A percentile compares a stretch with the other conserved stretches of the same genome.
These are phyloP conservation scores for Theileria annulata DNA, from an alignment of 169 alveolate genomes.

Conservation along the genomic window DNA sequence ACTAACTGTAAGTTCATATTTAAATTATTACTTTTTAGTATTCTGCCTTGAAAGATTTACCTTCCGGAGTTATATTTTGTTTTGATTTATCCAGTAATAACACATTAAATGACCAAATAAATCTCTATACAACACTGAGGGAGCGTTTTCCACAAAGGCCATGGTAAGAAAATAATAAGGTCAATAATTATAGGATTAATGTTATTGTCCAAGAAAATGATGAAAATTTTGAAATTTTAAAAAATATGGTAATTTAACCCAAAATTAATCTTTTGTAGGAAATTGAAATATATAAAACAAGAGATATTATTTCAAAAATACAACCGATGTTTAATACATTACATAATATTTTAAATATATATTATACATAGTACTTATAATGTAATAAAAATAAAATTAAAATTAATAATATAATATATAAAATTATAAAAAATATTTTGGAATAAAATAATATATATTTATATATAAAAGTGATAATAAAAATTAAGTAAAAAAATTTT, in stretches of 20 bases:
- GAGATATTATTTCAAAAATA: not conserved
- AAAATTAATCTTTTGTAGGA: not conserved
- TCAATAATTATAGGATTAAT: slow-evolving; percentile 5
- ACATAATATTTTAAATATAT: not conserved
- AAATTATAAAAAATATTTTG: no score
- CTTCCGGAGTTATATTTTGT: slow-evolving; percentile 59
- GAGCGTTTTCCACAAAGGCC: slow-evolving; percentile 64
- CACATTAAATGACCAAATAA: slow-evolving; percentile 34
- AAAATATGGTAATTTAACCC: not conserved
- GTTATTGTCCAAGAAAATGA: slow-evolving; percentile 2
- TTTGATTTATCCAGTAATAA: slow-evolving; percentile 47
- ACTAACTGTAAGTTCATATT: slow-evolving; percentile 39
- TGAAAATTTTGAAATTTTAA: not conserved
- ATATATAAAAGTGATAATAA: no score
- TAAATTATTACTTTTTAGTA: slow-evolving; percentile 2
- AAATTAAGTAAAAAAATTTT: no score
- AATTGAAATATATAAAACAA: not conserved
- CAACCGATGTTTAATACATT: not conserved
- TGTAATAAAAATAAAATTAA: not conserved
- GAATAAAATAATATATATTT: no score
- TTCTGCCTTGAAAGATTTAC: slow-evolving; percentile 59
- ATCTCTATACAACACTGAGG: slow-evolving; percentile 41
- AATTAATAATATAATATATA: no score
- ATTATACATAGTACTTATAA: not conserved
- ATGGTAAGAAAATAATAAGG: slow-evolving; percentile 31